These are phyloP conservation scores for Smallanthus sonchifolius DNA, from an alignment of 129 eudicot species.

Conservation along the genomic window DNA sequence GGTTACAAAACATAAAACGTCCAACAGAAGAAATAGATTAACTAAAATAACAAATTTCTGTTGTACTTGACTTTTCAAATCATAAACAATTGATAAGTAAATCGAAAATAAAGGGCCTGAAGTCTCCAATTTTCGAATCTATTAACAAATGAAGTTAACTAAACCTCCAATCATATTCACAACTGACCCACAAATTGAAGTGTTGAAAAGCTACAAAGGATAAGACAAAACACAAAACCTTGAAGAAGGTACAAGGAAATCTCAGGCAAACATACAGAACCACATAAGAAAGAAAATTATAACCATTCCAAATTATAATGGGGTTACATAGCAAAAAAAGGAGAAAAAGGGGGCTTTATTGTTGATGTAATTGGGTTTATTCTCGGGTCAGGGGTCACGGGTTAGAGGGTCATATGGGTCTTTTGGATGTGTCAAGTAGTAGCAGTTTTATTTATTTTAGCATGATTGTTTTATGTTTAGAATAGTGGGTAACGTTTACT, in stretches of 20 bases:
- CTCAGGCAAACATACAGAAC: too few species aligned
- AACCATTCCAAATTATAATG: too few species aligned
- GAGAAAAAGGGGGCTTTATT: too few species aligned
- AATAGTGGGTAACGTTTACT: too few species aligned
- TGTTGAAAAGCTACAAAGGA: not conserved
- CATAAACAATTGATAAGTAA: not conserved
- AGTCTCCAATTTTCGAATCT: not conserved
- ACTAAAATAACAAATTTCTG: not conserved
- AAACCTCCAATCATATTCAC: not conserved
- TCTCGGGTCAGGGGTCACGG: too few species aligned
- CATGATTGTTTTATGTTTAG: too few species aligned
- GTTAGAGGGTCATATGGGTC: too few species aligned
- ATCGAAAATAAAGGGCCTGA: not conserved
- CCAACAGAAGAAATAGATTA: not conserved
- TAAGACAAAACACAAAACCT: constrained; percentile 9
- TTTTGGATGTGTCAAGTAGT: too few species aligned
- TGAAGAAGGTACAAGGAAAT: not conserved
- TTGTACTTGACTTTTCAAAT: not conserved
- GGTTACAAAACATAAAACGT: not conserved
- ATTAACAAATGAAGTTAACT: not conserved
- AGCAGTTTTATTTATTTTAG: too few species aligned
- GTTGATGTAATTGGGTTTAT: too few species aligned
- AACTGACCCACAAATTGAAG: not conserved
- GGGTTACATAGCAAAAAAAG: too few species aligned
- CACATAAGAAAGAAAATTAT: too few species aligned